phyloP scores from a whole-genome alignment of 495 filamentous ascomycete genomes.

The Hypoxylon crocopeplum region DNA sequence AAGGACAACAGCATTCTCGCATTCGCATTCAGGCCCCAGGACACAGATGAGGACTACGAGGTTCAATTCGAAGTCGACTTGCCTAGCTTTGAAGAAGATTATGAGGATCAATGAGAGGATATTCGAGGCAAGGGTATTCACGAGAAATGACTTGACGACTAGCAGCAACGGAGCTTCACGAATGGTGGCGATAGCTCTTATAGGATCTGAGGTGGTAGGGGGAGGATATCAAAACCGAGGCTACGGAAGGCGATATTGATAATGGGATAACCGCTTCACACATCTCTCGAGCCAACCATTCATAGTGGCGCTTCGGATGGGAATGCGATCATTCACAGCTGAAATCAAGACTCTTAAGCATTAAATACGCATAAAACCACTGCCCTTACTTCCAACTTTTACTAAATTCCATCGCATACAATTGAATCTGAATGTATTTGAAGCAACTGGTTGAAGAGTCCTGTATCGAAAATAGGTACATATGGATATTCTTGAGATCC shows the following conservation, averaged over 20 bases:
- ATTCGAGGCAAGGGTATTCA: background rate
- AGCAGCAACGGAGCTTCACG: background rate
- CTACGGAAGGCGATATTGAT: too few species aligned
- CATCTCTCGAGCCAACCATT: background rate
- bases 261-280: background rate
- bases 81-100: slow-evolving; percentile 63
- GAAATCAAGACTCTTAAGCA: background rate
- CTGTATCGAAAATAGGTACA: too few species aligned
- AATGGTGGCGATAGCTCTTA: too few species aligned
- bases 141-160: slow-evolving; percentile 12
- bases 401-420: too few species aligned
- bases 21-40: slow-evolving; percentile 65
- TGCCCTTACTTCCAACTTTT: background rate
- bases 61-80: slow-evolving; percentile 70
- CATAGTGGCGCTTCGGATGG: background rate
- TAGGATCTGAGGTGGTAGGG: too few species aligned
- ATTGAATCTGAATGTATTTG: too few species aligned
- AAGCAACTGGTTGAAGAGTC: too few species aligned
- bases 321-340: background rate
- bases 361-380: too few species aligned
- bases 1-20: slow-evolving; percentile 68
- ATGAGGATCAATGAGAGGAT: slow-evolving; percentile 5
- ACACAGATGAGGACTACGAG: slow-evolving; percentile 56
- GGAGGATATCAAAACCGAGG: too few species aligned
- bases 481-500: too few species aligned